A percentile compares a stretch with the other conserved stretches of the same genome.
Conservation (phyloP, 371 early-diverging fungal species). For the Gilbertella persicaria region DNA sequence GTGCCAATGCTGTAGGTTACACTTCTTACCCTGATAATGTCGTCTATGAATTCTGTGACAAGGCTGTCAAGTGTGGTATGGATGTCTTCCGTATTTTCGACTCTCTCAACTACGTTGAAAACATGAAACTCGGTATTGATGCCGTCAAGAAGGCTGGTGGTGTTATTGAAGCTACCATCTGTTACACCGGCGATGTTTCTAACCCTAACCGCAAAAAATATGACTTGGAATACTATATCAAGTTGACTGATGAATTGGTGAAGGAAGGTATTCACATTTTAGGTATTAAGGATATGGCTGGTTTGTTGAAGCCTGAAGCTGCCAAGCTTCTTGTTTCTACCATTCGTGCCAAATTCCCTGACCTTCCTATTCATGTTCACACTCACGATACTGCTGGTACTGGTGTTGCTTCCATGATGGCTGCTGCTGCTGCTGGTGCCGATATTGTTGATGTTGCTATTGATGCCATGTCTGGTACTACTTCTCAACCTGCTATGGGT, state of each 20-base stretch:
- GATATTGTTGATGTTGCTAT: conserved; percentile 93
- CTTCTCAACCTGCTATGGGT: conserved; percentile 96
- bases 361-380: conserved; percentile 93
- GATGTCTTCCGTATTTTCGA: conserved; percentile 97
- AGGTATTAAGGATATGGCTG: conserved; percentile 98
- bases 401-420: conserved; percentile 93
- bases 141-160: conserved; percentile 94
- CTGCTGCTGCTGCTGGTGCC: conserved; percentile 91
- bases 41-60: conserved; percentile 92
- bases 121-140: conserved; percentile 91
- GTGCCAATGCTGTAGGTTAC: conserved; percentile 97
- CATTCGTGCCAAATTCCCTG: conserved; percentile 86
- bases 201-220: conserved; percentile 81
- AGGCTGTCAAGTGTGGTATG: conserved; percentile 87
- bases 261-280: conserved; percentile 90
- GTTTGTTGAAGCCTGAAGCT: conserved; percentile 89
- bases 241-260: conserved; percentile 88
- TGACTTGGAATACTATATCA: conserved; percentile 88
- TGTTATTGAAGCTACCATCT: conserved; percentile 90
- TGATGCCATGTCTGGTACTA: conserved; percentile 94
- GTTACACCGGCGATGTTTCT: conserved; percentile 93
- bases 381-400: conserved; percentile 97
- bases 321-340: conserved; percentile 81
- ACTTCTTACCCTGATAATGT: conserved; percentile 97
- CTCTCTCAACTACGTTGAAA: conserved; percentile 93